Evolutionary conservation across 2,329 filamentous ascomycete species (phyloP).

Genomic region (Falciphora oryzae): DNA sequence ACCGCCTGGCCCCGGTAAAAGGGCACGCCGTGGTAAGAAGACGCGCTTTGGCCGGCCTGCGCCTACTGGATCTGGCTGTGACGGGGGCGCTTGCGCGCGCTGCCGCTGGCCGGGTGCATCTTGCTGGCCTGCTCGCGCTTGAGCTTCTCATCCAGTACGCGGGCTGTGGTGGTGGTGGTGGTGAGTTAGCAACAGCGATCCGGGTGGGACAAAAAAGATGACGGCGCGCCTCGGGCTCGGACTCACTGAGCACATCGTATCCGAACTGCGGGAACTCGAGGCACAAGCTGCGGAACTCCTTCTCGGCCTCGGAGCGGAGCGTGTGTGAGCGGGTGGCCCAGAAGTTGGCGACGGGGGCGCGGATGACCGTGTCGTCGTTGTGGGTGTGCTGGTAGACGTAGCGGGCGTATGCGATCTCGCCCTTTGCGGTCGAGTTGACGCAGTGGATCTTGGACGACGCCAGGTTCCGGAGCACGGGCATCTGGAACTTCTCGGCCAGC

Average conservation of each 20-base stretch:
- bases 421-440: slow-evolving; percentile 78
- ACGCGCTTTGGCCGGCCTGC: too few relatives aligned
- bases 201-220: neutral
- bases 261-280: slow-evolving; percentile 87
- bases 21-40: too few relatives aligned
- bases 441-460: slow-evolving; percentile 89
- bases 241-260: slow-evolving; percentile 81
- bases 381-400: slow-evolving; percentile 79
- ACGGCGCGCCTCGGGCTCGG: neutral
- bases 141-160: slow-evolving; percentile 61
- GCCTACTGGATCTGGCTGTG: slow-evolving; percentile 34
- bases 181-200: neutral
- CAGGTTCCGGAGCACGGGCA: slow-evolving; percentile 64
- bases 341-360: slow-evolving; percentile 81
- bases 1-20: neutral
- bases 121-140: slow-evolving; percentile 57
- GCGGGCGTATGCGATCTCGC: slow-evolving; percentile 86
- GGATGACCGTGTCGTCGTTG: slow-evolving; percentile 64
- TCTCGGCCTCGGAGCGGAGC: slow-evolving; percentile 77
- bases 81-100: slow-evolving; percentile 51
- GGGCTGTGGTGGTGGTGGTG: slow-evolving; percentile 34
- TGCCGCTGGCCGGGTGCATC: slow-evolving; percentile 44
- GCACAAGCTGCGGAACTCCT: slow-evolving; percentile 78
- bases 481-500: slow-evolving; percentile 70
- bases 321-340: slow-evolving; percentile 80